Base-by-base conservation (phyloP, 1,139 yeast species). In the Kodamaea sp. region DNA sequence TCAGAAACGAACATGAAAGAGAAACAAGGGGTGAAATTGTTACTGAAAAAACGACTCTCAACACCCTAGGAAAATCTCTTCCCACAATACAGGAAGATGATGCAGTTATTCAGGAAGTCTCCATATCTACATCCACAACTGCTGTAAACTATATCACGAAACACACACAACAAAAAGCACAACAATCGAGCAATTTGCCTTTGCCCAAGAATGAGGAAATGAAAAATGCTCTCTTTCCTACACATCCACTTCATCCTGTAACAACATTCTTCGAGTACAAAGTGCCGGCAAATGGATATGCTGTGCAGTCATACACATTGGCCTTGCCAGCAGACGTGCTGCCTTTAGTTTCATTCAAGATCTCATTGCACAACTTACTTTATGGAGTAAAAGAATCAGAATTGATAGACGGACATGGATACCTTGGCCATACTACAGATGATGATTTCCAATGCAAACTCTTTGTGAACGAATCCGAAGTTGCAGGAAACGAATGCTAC, bases 381-480 rank as follows among this genome's bases (percentile, higher is more conserved):
- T 55, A 60, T 38, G 51, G 59, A 9, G 37, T 64, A 27, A 67
- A 66, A 37, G 53, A 55, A 23, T 48, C 53, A 4, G 70, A 65
- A 26, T 51, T 66, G 38, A 47, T 55, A 1, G 59, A 53, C 28
- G 70, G 70, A 5, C 65, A 54, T 16, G 65, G 66, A 0, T 50
- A 44, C 29, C 42, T 50, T 29, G 46, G 43, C 27, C 39, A 40
- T 26, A 26, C 40, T 5, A 44, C 55, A 6, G 58, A 55, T 24
- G 66, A 70, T 34, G 78, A 73, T 32, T 70, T 69, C 43, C 69
- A 64, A 48, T 69, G 73, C 34, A 61, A 57, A 23, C 54, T 77
- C 32, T 57, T 55, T 7, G 73, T 76, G 12, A 77, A 77, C 46
- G 78, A 75, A 15, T 78, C 73, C 31, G 73, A 68, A 37, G 72